Evolutionary conservation across 2,329 filamentous ascomycete species (phyloP), one percentile per base, ranked within the genome.

Genomic region (Cercospora sp.): DNA sequence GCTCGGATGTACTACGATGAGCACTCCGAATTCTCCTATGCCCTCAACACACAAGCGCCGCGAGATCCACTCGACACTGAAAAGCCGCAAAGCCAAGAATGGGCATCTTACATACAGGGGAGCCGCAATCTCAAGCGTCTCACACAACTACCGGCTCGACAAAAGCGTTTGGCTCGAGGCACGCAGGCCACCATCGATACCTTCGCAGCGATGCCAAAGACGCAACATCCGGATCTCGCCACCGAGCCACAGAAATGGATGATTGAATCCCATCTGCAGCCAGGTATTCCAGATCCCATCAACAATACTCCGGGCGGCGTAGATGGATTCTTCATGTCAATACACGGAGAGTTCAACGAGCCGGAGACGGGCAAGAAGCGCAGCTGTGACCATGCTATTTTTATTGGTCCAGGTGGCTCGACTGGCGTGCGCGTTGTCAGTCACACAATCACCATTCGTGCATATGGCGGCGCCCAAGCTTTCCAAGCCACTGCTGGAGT

Each of bases 331-430:
- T 85, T 92, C 60, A 87, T 96, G 72, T 90, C 87, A 7, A 85
- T 94, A n/a, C 91, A 95, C 74, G 91, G 93, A 70, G 91, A 94
- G 75, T 96, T 93, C 68, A 89, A 94, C 60, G 93, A 97, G 76
- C 59, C 84, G 86, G 55, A 60, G 86, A 85, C 53, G 84, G 88
- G 42, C 30, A 73, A 72, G 87, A 89, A 76, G 10, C 89, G 93
- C 68, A 93, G 90, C 78, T 97, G 97, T 79, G 92, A 93, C 64
- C 89, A 93, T 61, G 91, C 88, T 0, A 92, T 97, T 76, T 73
- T 80, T 79, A 71, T 91, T 88, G 0, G 93, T 96, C 76, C 82
- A 1, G 92, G 91, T 33, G 85, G 85, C 36, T 85, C 88, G 5
- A 83, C 84, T 57, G 87, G 88, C 18, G 86, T 96, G 65, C 87